Conservation (phyloP, 768 basidiomycete genomes). For the Mycena leptocephala region DNA sequence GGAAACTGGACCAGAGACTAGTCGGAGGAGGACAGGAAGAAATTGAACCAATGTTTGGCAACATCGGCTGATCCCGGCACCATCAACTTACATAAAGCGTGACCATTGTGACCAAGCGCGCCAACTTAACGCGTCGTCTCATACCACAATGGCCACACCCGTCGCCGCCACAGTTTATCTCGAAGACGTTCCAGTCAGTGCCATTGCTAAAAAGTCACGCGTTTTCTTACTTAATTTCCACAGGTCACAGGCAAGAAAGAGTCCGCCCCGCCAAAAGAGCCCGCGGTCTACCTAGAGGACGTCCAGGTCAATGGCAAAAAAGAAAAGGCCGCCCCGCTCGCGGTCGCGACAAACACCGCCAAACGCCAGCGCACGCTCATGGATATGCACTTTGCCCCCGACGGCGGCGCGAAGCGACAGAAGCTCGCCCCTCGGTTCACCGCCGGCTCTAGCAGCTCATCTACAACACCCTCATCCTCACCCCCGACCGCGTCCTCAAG, state of each 20-base stretch:
- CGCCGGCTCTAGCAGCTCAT: background rate
- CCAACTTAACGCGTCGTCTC: background rate
- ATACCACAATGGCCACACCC: background rate
- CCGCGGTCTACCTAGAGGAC: slow-evolving; percentile 52
- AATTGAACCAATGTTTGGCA: background rate
- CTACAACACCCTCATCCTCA: background rate
- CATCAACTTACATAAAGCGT: background rate
- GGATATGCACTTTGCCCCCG: slow-evolving; percentile 70
- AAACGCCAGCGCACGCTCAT: slow-evolving; percentile 77
- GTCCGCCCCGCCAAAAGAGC: slow-evolving; percentile 3
- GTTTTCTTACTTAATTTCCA: background rate
- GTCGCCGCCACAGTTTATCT: slow-evolving; percentile 46
- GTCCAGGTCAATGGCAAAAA: slow-evolving; percentile 36
- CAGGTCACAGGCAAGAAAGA: slow-evolving; percentile 14
- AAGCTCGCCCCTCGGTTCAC: slow-evolving; percentile 47
- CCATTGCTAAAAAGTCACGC: background rate
- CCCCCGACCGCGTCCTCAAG: background rate
- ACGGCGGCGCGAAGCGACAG: slow-evolving; percentile 62
- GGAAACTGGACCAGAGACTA: no score
- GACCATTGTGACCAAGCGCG: background rate
- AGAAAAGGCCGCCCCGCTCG: slow-evolving; percentile 16
- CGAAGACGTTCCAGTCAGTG: slow-evolving; percentile 48
- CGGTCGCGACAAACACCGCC: slow-evolving; percentile 38
- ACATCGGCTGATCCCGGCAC: background rate
- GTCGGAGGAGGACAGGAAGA: no score